phyloP scores from a whole-genome alignment of 306 rosid species.

The Dalbergia oliveri region DNA sequence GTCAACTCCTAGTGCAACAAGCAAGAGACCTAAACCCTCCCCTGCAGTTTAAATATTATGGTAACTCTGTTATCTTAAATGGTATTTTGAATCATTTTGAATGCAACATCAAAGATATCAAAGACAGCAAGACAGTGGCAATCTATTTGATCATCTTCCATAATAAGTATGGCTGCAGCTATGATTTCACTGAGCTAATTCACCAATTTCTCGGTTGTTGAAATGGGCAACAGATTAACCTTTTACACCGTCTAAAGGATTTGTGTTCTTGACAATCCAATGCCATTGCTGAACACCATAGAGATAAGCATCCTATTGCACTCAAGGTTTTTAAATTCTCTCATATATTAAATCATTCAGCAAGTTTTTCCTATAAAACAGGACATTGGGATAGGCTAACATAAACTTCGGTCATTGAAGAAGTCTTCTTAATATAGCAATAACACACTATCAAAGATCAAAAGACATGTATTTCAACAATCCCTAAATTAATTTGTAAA shows the following conservation, averaged over 20 bases:
- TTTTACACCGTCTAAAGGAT: conserved; percentile 44
- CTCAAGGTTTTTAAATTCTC: conserved; percentile 20
- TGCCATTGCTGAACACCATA: conserved; percentile 29
- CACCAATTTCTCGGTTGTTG: conserved; percentile 31
- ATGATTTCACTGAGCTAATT: conserved; percentile 42
- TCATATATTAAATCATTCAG: background rate
- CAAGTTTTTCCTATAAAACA: conserved; percentile 5
- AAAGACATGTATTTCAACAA: background rate
- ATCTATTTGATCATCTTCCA: conserved; percentile 46
- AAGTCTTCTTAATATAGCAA: conserved; percentile 3
- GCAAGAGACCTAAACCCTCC: conserved; percentile 88
- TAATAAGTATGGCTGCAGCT: conserved; percentile 43
- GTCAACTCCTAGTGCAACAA: conserved; percentile 90
- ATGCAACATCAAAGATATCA: conserved; percentile 46
- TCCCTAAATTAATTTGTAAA: conserved; percentile 1
- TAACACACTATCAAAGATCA: conserved; percentile 15
- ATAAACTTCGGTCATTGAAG: conserved; percentile 33
- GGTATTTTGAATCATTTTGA: conserved; percentile 52
- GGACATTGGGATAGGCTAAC: conserved; percentile 12
- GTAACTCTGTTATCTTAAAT: conserved; percentile 67
- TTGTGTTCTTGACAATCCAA: conserved; percentile 37
- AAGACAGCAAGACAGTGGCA: conserved; percentile 51
- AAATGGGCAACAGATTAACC: conserved; percentile 34
- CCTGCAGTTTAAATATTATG: conserved; percentile 88
- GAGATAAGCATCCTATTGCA: conserved; percentile 20